Evolutionary conservation across 805 yeast species (phyloP), one percentile per base, ranked within the genome.

Genomic region (Cyberlindnera nakhonratchasimensis): DNA sequence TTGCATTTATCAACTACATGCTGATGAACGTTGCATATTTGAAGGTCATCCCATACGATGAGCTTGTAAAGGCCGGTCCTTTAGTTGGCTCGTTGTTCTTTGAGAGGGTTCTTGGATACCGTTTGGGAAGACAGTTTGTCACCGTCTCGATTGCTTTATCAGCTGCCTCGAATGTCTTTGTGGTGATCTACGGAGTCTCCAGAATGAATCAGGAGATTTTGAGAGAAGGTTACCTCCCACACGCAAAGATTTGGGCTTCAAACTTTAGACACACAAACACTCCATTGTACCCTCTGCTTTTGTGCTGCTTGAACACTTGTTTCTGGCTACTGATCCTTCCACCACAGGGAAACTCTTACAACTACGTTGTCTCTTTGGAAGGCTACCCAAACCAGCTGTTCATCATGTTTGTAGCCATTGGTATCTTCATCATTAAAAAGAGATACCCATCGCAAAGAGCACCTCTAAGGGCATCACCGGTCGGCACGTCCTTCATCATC

Each of bases 131-230:
- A 33, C 74, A 70, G 46, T 61, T 80, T 34, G 67, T 80, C 35
- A 74, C 85, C 0, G 54, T 76, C 26, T 68, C 82, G 0, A 74
- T 80, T 21, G 83, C 84, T 0, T 43, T 79, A n/a, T 75, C 80
- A 29, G 70, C 85, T 5, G 77, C 75, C 2, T 82, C 86, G 0
- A 80, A 80, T 52, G 74, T 80, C 3, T 71, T 79, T 57, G 85
- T 80, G 10, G 82, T 77, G 1, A 50, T 78, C 14, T 80, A 79
- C 55, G 70, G 79, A 5, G 65, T 77, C 10, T 76, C 84, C 0
- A 66, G 87, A 54, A 74, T 76, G 65, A 76, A 76, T 48, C 87
- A 80, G 55, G 86, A 80, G 57, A 74, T 75, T 5, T 79, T 80
- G 50, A 65, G 82, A 43, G 85, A 79, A 51, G 86, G 86, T 0